Evolutionary conservation across 345 rosid genomes (phyloP), one percentile per base, ranked within the genome.

Genomic region (Lagerstroemia speciosa): DNA sequence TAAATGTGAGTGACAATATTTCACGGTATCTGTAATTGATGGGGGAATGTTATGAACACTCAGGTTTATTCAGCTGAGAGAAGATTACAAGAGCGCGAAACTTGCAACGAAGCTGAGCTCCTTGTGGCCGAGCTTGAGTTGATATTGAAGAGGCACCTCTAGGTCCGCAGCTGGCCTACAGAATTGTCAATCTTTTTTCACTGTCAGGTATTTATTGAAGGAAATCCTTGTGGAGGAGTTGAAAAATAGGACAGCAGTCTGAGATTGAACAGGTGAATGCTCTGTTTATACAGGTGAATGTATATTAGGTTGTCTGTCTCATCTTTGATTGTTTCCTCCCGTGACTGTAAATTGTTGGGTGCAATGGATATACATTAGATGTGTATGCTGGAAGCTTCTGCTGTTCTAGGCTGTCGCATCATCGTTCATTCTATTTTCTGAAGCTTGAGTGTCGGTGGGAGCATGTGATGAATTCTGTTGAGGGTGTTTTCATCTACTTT

Each of bases 1-100:
- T 22, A 22, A 48, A 29, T 14, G 29, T n/a, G 12, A 52, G 24
- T n/a, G 29, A 6, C 29, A 3, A 52, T 29, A 24, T 5, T 52
- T 52, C 9, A 6, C n/a, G 58, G 6, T 24, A 52, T 8, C n/a
- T 6, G 14, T 34, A 50, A 38, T 41, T 52, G 19, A 38, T 41
- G 37, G 24, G 29, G 38, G 34, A 19, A 61, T 46, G 69, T 65
- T 29, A 17, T 72, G 58, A 37, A 40, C 63, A 40, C 74, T 43
- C 88, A 92, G 98, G 89, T 95, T 92, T 80, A 87, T 95, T 69
- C 96, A 89, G 76, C 92, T 95, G 52, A 80, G 99, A 69, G 99
- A 95, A 68, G 99, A 95, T 77, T 90, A 87, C 77, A 95, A 92
- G 81, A 88, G 96, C 69, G 94, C 96, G 40, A 95, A 88, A 80